Conservation (phyloP, 202 grass and related monocot species). For the Panicum hallii region DNA sequence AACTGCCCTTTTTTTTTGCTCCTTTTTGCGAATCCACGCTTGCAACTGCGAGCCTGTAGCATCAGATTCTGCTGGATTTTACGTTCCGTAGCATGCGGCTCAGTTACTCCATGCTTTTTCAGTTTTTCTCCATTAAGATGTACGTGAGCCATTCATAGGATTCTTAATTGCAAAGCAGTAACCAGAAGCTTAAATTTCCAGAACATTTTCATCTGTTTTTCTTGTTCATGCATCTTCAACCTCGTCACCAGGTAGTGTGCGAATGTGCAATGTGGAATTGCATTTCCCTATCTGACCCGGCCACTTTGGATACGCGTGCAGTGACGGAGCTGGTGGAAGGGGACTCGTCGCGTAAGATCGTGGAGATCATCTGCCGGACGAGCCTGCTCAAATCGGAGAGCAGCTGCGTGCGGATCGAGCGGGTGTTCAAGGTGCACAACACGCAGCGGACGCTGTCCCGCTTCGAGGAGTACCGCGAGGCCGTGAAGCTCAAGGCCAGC, state of each 20-base stretch:
- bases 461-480: constrained; percentile 91
- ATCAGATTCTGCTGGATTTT: constrained; percentile 41
- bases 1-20: not conserved
- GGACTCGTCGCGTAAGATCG: constrained; percentile 92
- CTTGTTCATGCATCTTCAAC: not conserved
- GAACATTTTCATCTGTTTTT: not conserved
- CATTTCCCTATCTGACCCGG: not conserved
- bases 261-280: too few relatives aligned
- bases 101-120: constrained; percentile 20
- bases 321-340: constrained; percentile 93
- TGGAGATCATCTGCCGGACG: constrained; percentile 94
- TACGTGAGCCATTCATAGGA: not conserved
- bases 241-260: not conserved
- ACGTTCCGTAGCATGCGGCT: constrained; percentile 22
- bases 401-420: constrained; percentile 73
- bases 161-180: constrained; percentile 14
- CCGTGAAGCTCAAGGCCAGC: constrained; percentile 81
- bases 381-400: constrained; percentile 87
- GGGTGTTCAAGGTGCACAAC: constrained; percentile 97
- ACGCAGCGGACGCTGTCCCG: constrained; percentile 73
- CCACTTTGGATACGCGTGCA: not conserved
- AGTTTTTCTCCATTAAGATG: not conserved
- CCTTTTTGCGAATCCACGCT: constrained; percentile 27
- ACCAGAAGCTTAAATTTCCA: not conserved
- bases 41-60: not conserved